Evolutionary conservation across 108 stramenopile genomes (phyloP).

Genomic region (Cyclotella distinguenda): DNA sequence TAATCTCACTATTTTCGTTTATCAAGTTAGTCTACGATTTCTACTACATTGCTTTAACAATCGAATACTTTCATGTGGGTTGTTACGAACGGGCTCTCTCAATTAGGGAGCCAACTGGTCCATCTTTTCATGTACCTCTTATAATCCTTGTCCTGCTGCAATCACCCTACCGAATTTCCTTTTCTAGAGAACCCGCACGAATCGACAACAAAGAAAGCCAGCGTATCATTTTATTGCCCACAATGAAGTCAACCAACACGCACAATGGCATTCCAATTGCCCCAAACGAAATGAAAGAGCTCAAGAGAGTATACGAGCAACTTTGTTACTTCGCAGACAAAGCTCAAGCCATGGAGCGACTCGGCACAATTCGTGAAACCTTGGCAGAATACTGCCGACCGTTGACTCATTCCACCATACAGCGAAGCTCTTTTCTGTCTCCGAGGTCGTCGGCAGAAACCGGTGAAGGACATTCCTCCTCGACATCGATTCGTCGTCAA

Average conservation of each 20-base stretch:
- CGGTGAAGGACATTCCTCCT: not conserved
- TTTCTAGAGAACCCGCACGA: no score
- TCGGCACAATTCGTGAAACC: slow-evolving; percentile 22
- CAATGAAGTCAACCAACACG: slow-evolving; percentile 11
- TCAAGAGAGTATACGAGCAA: slow-evolving; percentile 50
- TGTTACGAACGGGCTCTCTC: no score
- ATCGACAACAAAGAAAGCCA: no score
- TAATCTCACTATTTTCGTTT: no score
- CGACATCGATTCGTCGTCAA: not conserved
- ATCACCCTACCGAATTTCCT: no score
- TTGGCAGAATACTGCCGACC: slow-evolving; percentile 31
- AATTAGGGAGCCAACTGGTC: no score
- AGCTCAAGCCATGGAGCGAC: slow-evolving; percentile 32
- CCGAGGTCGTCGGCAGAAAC: not conserved
- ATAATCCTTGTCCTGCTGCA: no score
- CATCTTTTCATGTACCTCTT: no score
- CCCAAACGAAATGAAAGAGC: slow-evolving; percentile 54
- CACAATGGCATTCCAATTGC: slow-evolving; percentile 29
- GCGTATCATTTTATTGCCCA: not conserved
- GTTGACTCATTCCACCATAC: slow-evolving; percentile 23
- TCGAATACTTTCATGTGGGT: no score
- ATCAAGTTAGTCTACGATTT: no score
- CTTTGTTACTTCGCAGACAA: slow-evolving; percentile 53
- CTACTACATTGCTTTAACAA: no score
- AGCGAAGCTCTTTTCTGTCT: slow-evolving; percentile 9